phyloP scores from a whole-genome alignment of 495 filamentous ascomycete genomes.

The Tuber microsphaerosporum region DNA sequence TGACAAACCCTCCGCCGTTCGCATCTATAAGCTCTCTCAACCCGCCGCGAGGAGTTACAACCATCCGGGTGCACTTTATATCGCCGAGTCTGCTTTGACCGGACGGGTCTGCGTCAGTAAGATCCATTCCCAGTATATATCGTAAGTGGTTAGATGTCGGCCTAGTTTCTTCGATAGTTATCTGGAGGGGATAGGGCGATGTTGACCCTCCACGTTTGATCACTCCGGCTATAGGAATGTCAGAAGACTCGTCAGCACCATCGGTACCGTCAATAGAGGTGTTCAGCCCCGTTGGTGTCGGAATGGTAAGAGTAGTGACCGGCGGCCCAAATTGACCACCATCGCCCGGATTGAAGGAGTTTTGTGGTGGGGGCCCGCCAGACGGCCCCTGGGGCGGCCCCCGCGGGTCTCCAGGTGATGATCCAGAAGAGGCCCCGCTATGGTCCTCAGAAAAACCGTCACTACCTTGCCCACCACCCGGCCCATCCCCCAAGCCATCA shows the following conservation, averaged over 20 bases:
- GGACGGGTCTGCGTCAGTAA: conserved; percentile 31
- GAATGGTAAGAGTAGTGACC: conserved; percentile 5
- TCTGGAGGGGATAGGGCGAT: conserved; percentile 14
- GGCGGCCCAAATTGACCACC: not conserved
- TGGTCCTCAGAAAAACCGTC: not conserved
- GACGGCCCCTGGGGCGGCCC: not conserved
- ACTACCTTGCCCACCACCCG: not conserved
- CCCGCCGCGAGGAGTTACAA: conserved; percentile 12
- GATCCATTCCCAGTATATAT: conserved; percentile 30
- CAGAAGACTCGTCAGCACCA: not conserved
- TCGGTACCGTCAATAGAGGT: not conserved
- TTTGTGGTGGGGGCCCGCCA: not conserved
- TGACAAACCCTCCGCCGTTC: conserved; percentile 18
- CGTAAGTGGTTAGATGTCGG: conserved; percentile 18
- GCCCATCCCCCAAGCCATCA: not conserved
- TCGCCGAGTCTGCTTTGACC: conserved; percentile 7
- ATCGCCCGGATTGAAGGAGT: not conserved
- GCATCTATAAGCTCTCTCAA: conserved; percentile 14
- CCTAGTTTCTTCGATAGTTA: conserved; percentile 28
- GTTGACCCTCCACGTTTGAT: not conserved
- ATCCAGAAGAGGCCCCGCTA: no score
- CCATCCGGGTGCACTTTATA: conserved; percentile 25
- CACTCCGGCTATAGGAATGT: not conserved
- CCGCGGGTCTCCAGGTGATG: not conserved
- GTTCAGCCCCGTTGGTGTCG: conserved; percentile 2